Percentiles rank a stretch among this genome's conserved stretches.
phyloP scores from a whole-genome alignment of 345 rosid genomes.

The Lepidium aucheri region DNA sequence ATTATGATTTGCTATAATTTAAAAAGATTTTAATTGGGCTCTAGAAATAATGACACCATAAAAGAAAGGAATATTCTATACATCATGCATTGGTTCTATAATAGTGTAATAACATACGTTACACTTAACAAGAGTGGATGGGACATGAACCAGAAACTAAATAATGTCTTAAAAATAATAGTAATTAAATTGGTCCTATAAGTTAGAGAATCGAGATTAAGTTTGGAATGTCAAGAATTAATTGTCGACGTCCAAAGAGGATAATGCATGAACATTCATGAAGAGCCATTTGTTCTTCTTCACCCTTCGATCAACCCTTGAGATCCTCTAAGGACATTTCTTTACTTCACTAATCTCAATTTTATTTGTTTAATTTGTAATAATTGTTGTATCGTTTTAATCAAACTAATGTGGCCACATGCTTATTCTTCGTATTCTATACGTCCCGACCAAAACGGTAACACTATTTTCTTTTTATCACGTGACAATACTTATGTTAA shows the following conservation, averaged over 20 bases:
- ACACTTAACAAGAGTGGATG: slow-evolving; percentile 16
- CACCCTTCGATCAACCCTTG: slow-evolving; percentile 15
- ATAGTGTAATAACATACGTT: neutral
- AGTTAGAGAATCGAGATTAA: slow-evolving; percentile 16
- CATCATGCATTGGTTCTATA: slow-evolving; percentile 3
- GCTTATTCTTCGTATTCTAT: slow-evolving; percentile 17
- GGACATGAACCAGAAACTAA: slow-evolving; percentile 16
- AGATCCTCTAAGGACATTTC: slow-evolving; percentile 17
- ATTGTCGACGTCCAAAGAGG: slow-evolving; percentile 1
- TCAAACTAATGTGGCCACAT: slow-evolving; percentile 20
- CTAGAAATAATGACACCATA: neutral
- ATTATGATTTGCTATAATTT: too few relatives aligned
- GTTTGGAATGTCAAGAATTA: slow-evolving; percentile 1
- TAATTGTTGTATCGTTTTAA: neutral
- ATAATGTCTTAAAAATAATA: neutral
- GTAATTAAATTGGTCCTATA: neutral
- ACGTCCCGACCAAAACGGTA: slow-evolving; percentile 16
- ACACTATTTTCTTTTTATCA: neutral
- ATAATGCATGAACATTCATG: slow-evolving; percentile 25
- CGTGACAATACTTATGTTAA: slow-evolving; percentile 9
- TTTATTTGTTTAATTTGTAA: neutral
- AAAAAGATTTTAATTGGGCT: too few relatives aligned
- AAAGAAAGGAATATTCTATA: neutral
- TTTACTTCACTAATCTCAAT: slow-evolving; percentile 9
- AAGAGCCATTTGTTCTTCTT: slow-evolving; percentile 15